Conservation (phyloP, 2,329 filamentous ascomycete genomes). For the Penicillium sp. region DNA sequence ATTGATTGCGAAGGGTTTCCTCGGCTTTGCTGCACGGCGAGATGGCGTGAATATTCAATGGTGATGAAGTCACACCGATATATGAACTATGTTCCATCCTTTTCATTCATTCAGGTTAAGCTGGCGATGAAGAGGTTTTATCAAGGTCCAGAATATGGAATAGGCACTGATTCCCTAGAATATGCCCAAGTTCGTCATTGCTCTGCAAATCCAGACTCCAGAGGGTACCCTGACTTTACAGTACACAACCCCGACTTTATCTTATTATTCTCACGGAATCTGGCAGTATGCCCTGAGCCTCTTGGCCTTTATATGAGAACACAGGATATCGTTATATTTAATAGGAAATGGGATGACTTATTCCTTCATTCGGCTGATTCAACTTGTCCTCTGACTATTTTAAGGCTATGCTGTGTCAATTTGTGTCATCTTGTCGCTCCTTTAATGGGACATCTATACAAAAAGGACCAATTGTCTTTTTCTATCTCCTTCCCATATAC, state of each 20-base stretch:
- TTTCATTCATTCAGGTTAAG: not conserved
- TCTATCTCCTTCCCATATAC: not conserved
- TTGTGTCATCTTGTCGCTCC: not conserved
- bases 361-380: not conserved
- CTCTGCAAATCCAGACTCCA: not conserved
- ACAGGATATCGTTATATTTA: not conserved
- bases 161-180: not conserved
- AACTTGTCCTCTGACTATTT: not conserved
- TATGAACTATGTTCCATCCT: not conserved
- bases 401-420: not conserved
- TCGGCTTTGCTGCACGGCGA: not conserved
- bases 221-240: not conserved
- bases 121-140: not conserved
- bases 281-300: not conserved
- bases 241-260: not conserved
- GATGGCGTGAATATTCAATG: not conserved
- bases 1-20: not conserved
- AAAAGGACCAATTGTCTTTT: not conserved
- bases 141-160: not conserved
- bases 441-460: not conserved
- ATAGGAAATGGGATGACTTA: not conserved
- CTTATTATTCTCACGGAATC: not conserved
- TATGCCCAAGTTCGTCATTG: not conserved
- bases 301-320: slow-evolving; percentile 1
- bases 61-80: not conserved